Base-by-base conservation (phyloP, 1,139 yeast genomes). In the Suhomyces maxii region DNA sequence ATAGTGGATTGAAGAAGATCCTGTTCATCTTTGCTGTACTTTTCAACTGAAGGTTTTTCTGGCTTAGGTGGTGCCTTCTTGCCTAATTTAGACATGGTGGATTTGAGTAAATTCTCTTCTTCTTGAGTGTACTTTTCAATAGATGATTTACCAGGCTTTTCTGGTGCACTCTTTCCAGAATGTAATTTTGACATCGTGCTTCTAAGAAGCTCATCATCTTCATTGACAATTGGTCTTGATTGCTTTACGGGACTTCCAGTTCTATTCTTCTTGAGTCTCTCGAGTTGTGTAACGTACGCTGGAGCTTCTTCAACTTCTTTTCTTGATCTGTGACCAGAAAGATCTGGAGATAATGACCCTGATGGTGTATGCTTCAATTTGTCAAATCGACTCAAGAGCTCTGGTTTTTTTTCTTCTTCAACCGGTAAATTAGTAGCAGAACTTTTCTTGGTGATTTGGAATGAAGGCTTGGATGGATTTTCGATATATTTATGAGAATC, bases 91-190 rank as follows among this genome's bases (percentile, higher is more conserved):
- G 55, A 51, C 54, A 53, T 50, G 8, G 57, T 49, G 1, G 54
- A 49, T 30, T 52, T 50, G 14, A 55, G 52, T 28, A 53, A 41
- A 13, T 54, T 53, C n/a, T 47, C 44, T 26, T 55, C 59, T 7
- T 48, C 47, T 26, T 44, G 38, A 25, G 52, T 48, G 32, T 53
- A 55, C 12, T 41, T 46, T 8, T 46, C 49, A 28, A 52, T 38
- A 1, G 61, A 47, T 28, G 58, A 57, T 46, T 56, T 60, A 7
- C 48, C 41, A 2, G 63, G 60, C 32, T 53, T 55, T 26, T 53
- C 53, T 12, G 54, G 53, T 5, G 52, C 49, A 10, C 46, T 37
- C 30, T 49, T 49, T 5, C 50, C 48, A 8, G 49, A 39, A 31
- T 50, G 26, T 33, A 50, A 45, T 40, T 45, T 47, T 8, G 53